A percentile compares a stretch with the other conserved stretches of the same genome.
These are phyloP conservation scores for Podochytrium sp. DNA, from an alignment of 192 early-diverging fungal species.

Conservation along the genomic window DNA sequence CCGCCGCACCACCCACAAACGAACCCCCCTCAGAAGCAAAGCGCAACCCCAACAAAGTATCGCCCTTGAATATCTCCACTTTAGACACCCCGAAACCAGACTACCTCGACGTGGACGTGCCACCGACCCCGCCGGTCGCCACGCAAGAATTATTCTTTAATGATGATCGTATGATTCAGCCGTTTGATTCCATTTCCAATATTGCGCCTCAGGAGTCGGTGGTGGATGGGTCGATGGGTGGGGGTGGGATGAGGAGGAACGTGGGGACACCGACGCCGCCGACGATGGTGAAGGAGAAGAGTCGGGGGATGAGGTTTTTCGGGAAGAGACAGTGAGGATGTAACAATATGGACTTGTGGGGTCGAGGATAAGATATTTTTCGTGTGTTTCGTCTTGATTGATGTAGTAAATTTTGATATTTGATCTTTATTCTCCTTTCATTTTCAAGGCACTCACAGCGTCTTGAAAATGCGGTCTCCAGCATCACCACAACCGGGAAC, in stretches of 20 bases:
- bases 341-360: no score
- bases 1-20: background rate
- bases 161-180: constrained; percentile 2
- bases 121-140: no score
- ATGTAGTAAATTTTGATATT: no score
- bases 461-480: no score
- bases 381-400: no score
- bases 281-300: background rate
- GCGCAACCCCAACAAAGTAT: background rate
- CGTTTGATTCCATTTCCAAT: constrained; percentile 35
- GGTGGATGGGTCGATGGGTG: background rate
- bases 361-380: no score
- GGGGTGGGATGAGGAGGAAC: no score
- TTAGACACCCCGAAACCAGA: background rate
- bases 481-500: constrained; percentile 32
- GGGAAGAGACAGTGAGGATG: background rate
- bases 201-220: constrained; percentile 25
- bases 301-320: background rate
- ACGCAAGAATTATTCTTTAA: no score
- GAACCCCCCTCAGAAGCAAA: background rate
- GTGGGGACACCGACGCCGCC: background rate
- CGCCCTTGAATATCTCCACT: background rate
- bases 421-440: no score
- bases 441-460: no score
- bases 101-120: no score